Evolutionary conservation across 2,329 filamentous ascomycete species (phyloP), one percentile per base, ranked within the genome.

Genomic region (Colletotrichum simmondsii): DNA sequence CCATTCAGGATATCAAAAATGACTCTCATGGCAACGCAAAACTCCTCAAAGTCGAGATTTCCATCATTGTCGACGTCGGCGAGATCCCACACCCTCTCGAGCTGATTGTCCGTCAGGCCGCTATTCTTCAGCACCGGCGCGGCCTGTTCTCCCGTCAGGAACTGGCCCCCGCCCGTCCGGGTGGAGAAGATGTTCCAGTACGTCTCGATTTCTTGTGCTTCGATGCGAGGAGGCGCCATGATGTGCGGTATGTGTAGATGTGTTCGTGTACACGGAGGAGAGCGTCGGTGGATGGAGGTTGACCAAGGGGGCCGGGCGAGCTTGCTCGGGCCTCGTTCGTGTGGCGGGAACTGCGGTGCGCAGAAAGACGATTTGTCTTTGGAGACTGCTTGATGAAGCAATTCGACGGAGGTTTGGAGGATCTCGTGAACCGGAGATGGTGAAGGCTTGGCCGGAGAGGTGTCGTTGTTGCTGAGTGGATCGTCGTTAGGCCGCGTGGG

Each of bases 1-100:
- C 97, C 97, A 80, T 99, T 99, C 78, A 99, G 92, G 76, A 98
- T 87, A 82, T 99, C 97, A 83, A 98, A 99, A 79, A 98, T 98
- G 79, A 99, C 87, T 80, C 97, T 91, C 97, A 99, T 99, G 52
- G 95, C 97, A 71, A 99, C 97, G 83, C 97, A 99, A 83, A 99
- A 99, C 87, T 99, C 97, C 85, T 99, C 97, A 86, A 99, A 99
- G 85, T 99, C 97, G 67, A 99, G 88, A 83, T 97, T 97, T 75
- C 97, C 97, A 86, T 99, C 97, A 78, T 95, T 95, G 84, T 99
- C 97, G 74, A 99, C 95, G 82, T 99, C 97, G 71, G 97, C 95
- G 75, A 99, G 89, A 80, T 99, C 97, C 97, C 97, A 99, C 75
- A 99, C 94, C 78, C 92, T 91, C 85, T 98, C 97, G n/a, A 99